Evolutionary conservation across 805 yeast species (phyloP).

Genomic region (Teunomyces barrocoloradensis): DNA sequence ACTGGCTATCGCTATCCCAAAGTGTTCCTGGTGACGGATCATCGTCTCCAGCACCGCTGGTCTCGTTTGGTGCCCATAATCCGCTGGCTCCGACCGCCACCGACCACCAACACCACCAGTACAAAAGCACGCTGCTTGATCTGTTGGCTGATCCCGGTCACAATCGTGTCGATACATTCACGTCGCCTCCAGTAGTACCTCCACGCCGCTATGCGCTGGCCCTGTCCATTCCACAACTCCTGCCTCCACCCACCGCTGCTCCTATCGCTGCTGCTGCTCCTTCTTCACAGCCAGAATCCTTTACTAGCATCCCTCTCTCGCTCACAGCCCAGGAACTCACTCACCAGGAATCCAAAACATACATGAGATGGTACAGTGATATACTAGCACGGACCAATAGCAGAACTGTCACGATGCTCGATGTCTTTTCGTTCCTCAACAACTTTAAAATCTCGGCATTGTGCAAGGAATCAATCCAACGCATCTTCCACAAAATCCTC

Average conservation of each 20-base stretch:
- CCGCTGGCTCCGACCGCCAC: slow-evolving; percentile 9
- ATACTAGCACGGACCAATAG: slow-evolving; percentile 69
- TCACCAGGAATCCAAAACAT: slow-evolving; percentile 75
- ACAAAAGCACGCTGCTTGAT: slow-evolving; percentile 15
- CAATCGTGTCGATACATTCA: slow-evolving; percentile 11
- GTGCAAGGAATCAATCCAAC: slow-evolving; percentile 49
- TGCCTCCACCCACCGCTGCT: background rate
- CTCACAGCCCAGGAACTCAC: slow-evolving; percentile 68
- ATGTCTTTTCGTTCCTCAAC: slow-evolving; percentile 72
- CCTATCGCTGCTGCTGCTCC: slow-evolving; percentile 27
- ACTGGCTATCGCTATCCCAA: slow-evolving; percentile 37
- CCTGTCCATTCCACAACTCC: too few relatives aligned
- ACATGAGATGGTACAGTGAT: slow-evolving; percentile 91
- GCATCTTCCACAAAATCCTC: slow-evolving; percentile 50
- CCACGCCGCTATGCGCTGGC: slow-evolving; percentile 2
- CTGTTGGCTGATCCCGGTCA: slow-evolving; percentile 8
- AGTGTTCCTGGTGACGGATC: slow-evolving; percentile 25
- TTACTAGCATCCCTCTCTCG: slow-evolving; percentile 50
- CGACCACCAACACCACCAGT: slow-evolving; percentile 7
- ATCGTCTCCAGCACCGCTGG: slow-evolving; percentile 46
- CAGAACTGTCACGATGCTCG: slow-evolving; percentile 64
- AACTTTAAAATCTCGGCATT: slow-evolving; percentile 66
- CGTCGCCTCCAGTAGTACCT: slow-evolving; percentile 7
- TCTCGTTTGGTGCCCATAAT: slow-evolving; percentile 37
- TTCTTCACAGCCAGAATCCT: too few relatives aligned